These are phyloP conservation scores for Cicer arietinum DNA, from an alignment of 306 rosid genomes.

Conservation along the genomic window DNA sequence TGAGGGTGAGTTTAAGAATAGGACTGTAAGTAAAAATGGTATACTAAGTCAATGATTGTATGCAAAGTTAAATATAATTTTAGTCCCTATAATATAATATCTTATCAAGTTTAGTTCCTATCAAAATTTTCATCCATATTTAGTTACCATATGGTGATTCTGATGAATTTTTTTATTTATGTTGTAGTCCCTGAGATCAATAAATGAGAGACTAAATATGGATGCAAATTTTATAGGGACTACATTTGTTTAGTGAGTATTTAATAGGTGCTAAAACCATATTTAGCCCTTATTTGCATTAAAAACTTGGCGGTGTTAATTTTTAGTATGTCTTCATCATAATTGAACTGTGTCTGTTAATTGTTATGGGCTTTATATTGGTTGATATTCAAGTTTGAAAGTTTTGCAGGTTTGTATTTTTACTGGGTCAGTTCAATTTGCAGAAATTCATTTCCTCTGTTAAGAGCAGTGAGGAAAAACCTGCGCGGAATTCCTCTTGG, in stretches of 20 bases:
- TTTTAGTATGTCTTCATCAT: conserved; percentile 17
- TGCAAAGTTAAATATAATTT: no score
- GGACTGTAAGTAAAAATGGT: background rate
- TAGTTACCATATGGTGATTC: no score
- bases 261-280: no score
- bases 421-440: conserved; percentile 88
- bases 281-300: conserved; percentile 10
- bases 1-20: background rate
- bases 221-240: no score
- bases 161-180: no score
- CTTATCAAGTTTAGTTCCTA: no score
- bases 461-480: conserved; percentile 50
- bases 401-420: conserved; percentile 67
- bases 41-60: background rate
- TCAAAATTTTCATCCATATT: no score
- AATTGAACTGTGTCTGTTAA: conserved; percentile 26
- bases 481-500: conserved; percentile 54
- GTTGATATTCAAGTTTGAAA: conserved; percentile 47
- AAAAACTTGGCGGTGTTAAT: background rate
- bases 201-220: no score
- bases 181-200: no score
- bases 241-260: no score
- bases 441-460: conserved; percentile 72
- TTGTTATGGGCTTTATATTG: conserved; percentile 21
- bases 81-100: no score